Evolutionary conservation across 2,329 filamentous ascomycete species (phyloP), one percentile per base, ranked within the genome.

Genomic region (Beauveria medogensis): DNA sequence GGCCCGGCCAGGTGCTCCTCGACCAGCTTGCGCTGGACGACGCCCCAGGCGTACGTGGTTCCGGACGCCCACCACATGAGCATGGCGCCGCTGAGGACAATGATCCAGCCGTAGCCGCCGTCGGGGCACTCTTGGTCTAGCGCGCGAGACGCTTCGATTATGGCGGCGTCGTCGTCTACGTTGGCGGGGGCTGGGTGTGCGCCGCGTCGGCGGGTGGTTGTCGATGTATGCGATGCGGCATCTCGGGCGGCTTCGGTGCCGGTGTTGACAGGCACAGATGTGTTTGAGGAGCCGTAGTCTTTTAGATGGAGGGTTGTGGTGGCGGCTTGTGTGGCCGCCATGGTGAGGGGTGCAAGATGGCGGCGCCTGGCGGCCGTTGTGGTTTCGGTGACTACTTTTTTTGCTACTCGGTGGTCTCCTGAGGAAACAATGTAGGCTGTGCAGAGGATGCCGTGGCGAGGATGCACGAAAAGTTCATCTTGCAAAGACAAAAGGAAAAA

Each of bases 21-120:
- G 3, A 83, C 75, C 0, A 85, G 74, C 0, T 77, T 81, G 12
- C 75, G 74, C 69, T 86, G 82, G 46, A 85, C 69, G 0, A 86
- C 75, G 20, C 82, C 83, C 81, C 82, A 85, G 63, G 74, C 77
- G 65, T 82, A 82, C 14, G 74, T 74, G 0, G 76, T 79, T 47
- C 81, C 82, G 50, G 78, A 77, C 60, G 79, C 75, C 79, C 78
- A 82, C 71, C 80, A 85, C 2, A 77, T 75, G 9, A 82, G 65
- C 1, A 80, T 64, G 3, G 76, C 74, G 64, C 77, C 82, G 24
- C 73, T 74, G 5, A 69, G 69, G 26, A 84, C 77, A 6, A 83
- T 73, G 14, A 75, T 69, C 79, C 80, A 82, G 62, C 79, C 80
- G 64, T 81, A 80, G 22, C 78, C 79, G 18, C 79, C 80, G 46